phyloP scores from a whole-genome alignment of 2,329 filamentous ascomycete genomes.

The Ophiosphaerella herpotricha region DNA sequence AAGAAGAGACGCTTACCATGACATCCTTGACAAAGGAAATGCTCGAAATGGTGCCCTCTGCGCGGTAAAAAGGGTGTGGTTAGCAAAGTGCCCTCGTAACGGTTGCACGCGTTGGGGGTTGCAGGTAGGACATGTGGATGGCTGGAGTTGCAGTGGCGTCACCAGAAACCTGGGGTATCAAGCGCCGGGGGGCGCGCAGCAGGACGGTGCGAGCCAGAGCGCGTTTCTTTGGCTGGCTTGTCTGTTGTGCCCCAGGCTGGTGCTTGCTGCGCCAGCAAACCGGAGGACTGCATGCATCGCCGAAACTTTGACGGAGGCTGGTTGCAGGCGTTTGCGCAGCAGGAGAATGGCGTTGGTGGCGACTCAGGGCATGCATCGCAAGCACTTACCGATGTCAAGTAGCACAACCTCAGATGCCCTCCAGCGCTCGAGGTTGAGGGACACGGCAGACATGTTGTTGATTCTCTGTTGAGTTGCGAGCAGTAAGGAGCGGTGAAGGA shows the following conservation, averaged over 20 bases:
- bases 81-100: slow-evolving; percentile 27
- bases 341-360: slow-evolving; percentile 6
- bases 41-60: slow-evolving; percentile 81
- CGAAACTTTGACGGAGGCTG: slow-evolving; percentile 19
- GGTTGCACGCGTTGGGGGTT: slow-evolving; percentile 12
- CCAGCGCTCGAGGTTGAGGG: slow-evolving; percentile 38
- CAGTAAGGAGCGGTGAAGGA: slow-evolving; percentile 42
- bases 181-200: slow-evolving; percentile 18
- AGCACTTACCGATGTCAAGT: slow-evolving; percentile 63
- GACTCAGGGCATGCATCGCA: slow-evolving; percentile 21
- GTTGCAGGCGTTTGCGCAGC: slow-evolving; percentile 19
- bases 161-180: slow-evolving; percentile 37
- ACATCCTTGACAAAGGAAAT: slow-evolving; percentile 85
- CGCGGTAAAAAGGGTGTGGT: slow-evolving; percentile 24
- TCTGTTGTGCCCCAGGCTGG: slow-evolving; percentile 19
- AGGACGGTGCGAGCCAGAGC: slow-evolving; percentile 18
- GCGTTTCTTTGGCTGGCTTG: slow-evolving; percentile 17
- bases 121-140: slow-evolving; percentile 21
- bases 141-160: slow-evolving; percentile 33
- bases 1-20: slow-evolving; percentile 63
- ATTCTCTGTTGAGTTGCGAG: slow-evolving; percentile 26
- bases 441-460: slow-evolving; percentile 33
- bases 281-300: slow-evolving; percentile 18
- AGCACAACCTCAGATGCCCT: slow-evolving; percentile 54
- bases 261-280: slow-evolving; percentile 24